These are phyloP conservation scores for Ustilago shanxiensis DNA, from an alignment of 1,284 basidiomycete genomes.

Conservation along the genomic window DNA sequence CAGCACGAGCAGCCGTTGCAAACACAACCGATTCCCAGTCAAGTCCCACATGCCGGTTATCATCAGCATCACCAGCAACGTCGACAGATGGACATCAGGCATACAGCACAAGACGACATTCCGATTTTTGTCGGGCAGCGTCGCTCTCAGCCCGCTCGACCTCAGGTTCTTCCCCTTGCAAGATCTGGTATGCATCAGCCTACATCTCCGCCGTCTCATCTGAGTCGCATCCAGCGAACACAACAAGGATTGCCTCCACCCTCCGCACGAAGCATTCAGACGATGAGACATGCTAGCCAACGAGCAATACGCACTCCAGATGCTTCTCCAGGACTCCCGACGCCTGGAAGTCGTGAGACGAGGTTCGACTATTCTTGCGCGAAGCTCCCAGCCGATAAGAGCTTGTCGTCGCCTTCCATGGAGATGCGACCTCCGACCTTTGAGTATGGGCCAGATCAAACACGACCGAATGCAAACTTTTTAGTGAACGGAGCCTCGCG, in stretches of 20 bases:
- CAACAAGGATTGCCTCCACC: not conserved
- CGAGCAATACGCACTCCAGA: not conserved
- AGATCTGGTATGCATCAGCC: not conserved
- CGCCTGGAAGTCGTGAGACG: slow-evolving; percentile 1
- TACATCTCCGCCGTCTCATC: not conserved
- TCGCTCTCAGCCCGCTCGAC: not conserved
- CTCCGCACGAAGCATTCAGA: not conserved
- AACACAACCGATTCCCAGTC: slow-evolving; percentile 17
- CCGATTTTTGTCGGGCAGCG: not conserved
- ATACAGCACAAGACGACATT: not conserved
- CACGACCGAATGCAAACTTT: not conserved
- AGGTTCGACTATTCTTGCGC: slow-evolving; percentile 29
- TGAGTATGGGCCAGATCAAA: too few relatives aligned
- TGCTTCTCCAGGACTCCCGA: slow-evolving; percentile 4
- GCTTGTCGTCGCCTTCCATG: not conserved
- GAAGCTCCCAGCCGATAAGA: slow-evolving; percentile 7
- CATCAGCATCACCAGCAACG: not conserved
- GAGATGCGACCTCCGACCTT: too few relatives aligned
- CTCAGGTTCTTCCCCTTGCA: not conserved
- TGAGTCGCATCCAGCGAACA: not conserved
- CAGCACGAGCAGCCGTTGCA: not conserved
- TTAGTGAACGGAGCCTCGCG: not conserved
- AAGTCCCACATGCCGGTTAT: slow-evolving; percentile 5
- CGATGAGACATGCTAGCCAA: not conserved
- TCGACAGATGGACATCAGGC: not conserved